Evolutionary conservation across 2,329 filamentous ascomycete genomes (phyloP), one percentile per base, ranked within the genome.

Genomic region (Monascus ruber): DNA sequence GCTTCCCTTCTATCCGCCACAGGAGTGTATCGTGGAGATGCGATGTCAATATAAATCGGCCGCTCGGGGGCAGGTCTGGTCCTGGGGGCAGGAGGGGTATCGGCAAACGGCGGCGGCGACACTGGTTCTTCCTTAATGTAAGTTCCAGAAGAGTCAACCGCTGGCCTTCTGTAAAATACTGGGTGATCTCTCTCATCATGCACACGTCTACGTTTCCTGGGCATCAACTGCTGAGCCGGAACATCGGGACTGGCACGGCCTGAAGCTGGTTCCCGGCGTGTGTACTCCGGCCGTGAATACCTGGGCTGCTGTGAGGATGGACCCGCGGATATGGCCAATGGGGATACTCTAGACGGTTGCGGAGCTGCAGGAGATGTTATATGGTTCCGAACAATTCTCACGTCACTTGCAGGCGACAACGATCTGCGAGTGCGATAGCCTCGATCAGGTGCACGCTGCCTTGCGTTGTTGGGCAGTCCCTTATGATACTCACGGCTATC

Each of bases 331-430:
- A 68, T 64, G 41, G 74, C 70, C 44, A 78, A 60, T 35, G 74
- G 73, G 25, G 75, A 76, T 24, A 77, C 77, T 54, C 84, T 81
- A 36, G 79, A 78, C 38, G 85, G 83, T 53, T 85, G 83, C 25
- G 85, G 83, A 37, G 84, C 84, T 54, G 81, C 65, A 33, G 81
- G 82, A 29, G 79, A 80, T 37, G 79, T 75, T 51, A 88, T 80
- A 56, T 87, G 81, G 49, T 79, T 80, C 54, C 79, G 77, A 50
- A 88, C 71, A 42, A 88, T 66, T 38, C 79, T 77, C 45, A 81
- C 73, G 37, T 74, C 62, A 38, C 63, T 56, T 26, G 60, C 51
- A 26, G 59, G 54, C 33, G 68, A 59, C 24, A 49, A 38, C 32
- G 53, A 49, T 11, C 64, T 47, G 59, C 68, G 49, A 55, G 60